phyloP scores from a whole-genome alignment of 2,329 filamentous ascomycete species.

The Microsporum ferrugineum region DNA sequence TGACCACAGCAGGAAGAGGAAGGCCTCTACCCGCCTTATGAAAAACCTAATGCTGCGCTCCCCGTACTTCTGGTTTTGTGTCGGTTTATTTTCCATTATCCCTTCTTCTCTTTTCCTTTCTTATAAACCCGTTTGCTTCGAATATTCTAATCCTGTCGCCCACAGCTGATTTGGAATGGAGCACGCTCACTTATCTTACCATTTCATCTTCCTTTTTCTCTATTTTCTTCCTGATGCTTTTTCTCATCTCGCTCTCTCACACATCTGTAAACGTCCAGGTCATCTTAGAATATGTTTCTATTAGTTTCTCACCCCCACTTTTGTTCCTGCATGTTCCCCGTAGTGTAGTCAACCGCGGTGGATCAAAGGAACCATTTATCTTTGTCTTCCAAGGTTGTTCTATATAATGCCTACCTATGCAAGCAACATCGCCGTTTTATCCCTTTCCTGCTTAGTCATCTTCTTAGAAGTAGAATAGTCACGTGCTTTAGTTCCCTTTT shows the following conservation, averaged over 20 bases:
- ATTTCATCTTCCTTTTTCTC: slow-evolving; percentile 14
- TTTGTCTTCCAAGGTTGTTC: no score
- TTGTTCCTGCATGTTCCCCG: neutral
- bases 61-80: neutral
- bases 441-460: no score
- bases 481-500: no score
- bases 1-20: neutral
- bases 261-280: neutral
- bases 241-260: neutral
- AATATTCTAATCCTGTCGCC: neutral
- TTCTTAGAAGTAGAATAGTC: no score
- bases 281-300: slow-evolving; percentile 1
- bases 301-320: neutral
- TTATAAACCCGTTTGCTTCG: neutral
- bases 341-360: neutral
- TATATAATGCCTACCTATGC: no score
- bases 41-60: neutral
- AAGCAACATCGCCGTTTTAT: no score
- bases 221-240: neutral
- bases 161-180: neutral
- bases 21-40: neutral
- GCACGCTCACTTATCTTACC: neutral
- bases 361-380: no score
- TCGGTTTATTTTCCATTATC: neutral
- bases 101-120: neutral